Evolutionary conservation across 768 basidiomycete genomes (phyloP).

Genomic region (Termitomyces sp.): DNA sequence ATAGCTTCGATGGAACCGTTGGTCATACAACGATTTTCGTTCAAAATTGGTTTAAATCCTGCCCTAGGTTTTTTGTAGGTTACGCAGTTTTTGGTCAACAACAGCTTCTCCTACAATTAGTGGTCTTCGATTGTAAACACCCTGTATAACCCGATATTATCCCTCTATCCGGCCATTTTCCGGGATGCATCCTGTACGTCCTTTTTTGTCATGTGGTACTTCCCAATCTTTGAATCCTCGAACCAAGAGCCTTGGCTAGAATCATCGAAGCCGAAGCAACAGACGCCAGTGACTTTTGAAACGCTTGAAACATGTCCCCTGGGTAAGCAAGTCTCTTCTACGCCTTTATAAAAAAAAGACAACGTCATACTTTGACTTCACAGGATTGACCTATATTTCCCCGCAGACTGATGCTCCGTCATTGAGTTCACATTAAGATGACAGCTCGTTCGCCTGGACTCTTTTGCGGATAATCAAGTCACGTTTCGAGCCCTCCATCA

Average conservation of each 20-base stretch:
- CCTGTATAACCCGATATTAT: slow-evolving; percentile 7
- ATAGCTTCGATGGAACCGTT: no score
- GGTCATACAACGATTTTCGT: background rate
- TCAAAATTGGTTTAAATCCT: background rate
- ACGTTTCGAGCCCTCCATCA: slow-evolving; percentile 2
- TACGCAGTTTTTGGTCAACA: background rate
- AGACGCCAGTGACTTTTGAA: background rate
- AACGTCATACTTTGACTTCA: background rate
- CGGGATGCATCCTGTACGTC: slow-evolving; percentile 4
- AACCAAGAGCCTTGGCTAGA: background rate
- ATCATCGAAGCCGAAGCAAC: background rate
- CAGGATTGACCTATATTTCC: slow-evolving; percentile 6
- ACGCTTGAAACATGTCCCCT: background rate
- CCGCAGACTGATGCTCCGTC: slow-evolving; percentile 5
- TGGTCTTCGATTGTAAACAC: background rate
- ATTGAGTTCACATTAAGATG: background rate
- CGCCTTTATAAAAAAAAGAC: background rate
- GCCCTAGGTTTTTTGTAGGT: no score
- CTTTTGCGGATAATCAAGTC: slow-evolving; percentile 8
- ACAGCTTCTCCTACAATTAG: background rate
- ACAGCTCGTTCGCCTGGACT: background rate
- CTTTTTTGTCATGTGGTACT: background rate
- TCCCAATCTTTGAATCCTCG: background rate
- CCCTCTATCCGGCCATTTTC: slow-evolving; percentile 15
- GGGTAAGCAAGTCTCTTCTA: background rate